These are phyloP conservation scores for Diaporthe vexans DNA, from an alignment of 2,329 filamentous ascomycete genomes.

Conservation along the genomic window DNA sequence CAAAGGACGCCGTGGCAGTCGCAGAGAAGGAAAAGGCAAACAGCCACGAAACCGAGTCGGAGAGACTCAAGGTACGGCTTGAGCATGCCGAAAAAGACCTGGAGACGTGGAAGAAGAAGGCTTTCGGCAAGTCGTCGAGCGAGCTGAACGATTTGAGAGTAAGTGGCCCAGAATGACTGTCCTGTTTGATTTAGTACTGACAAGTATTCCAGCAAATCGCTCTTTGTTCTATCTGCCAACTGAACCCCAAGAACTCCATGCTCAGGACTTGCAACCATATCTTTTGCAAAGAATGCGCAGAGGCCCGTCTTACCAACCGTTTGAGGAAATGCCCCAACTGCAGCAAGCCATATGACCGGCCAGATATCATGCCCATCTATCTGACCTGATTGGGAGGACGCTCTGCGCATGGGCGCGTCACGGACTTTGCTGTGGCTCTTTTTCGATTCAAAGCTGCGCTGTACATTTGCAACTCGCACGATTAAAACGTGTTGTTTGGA, in stretches of 20 bases:
- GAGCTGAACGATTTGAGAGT: slow-evolving; percentile 90
- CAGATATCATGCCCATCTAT: slow-evolving; percentile 86
- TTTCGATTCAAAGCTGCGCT: slow-evolving; percentile 8
- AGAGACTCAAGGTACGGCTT: slow-evolving; percentile 82
- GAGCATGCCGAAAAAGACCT: slow-evolving; percentile 86
- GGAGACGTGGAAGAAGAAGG: slow-evolving; percentile 88
- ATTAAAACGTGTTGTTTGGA: slow-evolving; percentile 27
- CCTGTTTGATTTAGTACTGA: slow-evolving; percentile 49
- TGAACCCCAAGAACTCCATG: slow-evolving; percentile 93
- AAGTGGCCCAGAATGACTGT: slow-evolving; percentile 54
- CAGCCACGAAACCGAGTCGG: slow-evolving; percentile 80
- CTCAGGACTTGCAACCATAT: slow-evolving; percentile 96
- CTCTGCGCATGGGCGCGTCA: neutral
- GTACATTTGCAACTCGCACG: slow-evolving; percentile 21
- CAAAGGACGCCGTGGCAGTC: slow-evolving; percentile 76
- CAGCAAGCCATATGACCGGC: slow-evolving; percentile 89
- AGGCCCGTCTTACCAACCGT: slow-evolving; percentile 88
- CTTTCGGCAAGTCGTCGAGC: slow-evolving; percentile 82
- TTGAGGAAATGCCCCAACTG: slow-evolving; percentile 97
- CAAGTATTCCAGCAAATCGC: slow-evolving; percentile 72
- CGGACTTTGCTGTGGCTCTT: slow-evolving; percentile 7
- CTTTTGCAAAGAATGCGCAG: slow-evolving; percentile 92
- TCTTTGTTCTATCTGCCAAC: slow-evolving; percentile 92
- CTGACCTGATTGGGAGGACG: slow-evolving; percentile 41
- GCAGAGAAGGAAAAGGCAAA: slow-evolving; percentile 69